Base-by-base conservation (phyloP, 768 basidiomycete genomes). In the Tricholoma bakamatsutake region DNA sequence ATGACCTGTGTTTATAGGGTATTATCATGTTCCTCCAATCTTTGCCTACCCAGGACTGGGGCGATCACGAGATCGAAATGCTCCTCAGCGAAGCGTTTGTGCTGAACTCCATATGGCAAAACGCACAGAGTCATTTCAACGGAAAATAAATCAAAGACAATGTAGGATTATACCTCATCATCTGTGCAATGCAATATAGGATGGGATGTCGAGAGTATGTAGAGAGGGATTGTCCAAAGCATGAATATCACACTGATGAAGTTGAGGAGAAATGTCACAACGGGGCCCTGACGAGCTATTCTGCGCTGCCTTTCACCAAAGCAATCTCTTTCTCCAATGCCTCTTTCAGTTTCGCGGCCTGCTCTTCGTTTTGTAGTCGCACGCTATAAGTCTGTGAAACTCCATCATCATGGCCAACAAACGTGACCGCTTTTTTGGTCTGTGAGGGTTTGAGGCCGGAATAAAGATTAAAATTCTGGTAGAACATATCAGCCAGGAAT, bases 11-110 rank as follows among this genome's bases (percentile, higher is more conserved):
- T 53, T 51, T 42, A 9, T 61, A 98, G 96, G 94, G 93, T 55
- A 95, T 98, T 68, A 98, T 99, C 69, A 98, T 99, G 89, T 99
- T 97, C 74, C 79, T 99, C 11, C 93, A 95, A 67, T 93, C 89
- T 1, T 78, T 93, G 4, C 93, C 93, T 12, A 95, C 93, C 5
- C 91, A 94, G 66, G 84, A 82, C 53, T 99, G 97, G 97, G 85
- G 87, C 18, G 95, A 98, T 68, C 89, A 95, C 63, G 93, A 98
- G 65, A 87, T 98, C 46, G 93, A 98, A 67, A 81, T 98, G 74
- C 82, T 99, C 33, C 83, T 99, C 46, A 92, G 90, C 64, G 92
- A 98, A 72, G 96, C 97, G 1, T 99, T 96, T 66, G 89, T 98
- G 18, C 84, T 93, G 62, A 91, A 87, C 61, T 92, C 88, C 28